phyloP scores from a whole-genome alignment of 345 rosid genomes.

The Dovyalis caffra region DNA sequence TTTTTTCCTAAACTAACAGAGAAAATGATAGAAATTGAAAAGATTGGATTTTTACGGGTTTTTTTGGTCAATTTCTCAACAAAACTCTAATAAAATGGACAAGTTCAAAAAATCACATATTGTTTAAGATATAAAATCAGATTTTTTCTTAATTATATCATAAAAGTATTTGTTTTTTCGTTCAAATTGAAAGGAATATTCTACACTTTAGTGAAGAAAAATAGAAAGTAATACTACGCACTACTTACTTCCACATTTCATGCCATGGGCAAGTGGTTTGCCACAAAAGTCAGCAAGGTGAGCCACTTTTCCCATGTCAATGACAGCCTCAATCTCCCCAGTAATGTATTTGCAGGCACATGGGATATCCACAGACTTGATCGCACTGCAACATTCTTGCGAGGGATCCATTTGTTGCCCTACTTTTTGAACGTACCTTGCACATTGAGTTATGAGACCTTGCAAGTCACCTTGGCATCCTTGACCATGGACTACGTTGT shows the following conservation, averaged over 20 bases:
- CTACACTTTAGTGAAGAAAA: too few relatives aligned
- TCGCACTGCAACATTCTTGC: slow-evolving; percentile 13
- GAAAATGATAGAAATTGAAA: too few relatives aligned
- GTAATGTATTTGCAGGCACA: slow-evolving; percentile 37
- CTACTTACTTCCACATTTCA: slow-evolving; percentile 46
- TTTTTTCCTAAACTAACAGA: too few relatives aligned
- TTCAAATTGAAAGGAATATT: too few relatives aligned
- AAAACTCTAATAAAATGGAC: too few relatives aligned
- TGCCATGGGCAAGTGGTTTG: slow-evolving; percentile 31
- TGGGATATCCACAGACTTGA: slow-evolving; percentile 24
- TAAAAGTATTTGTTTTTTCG: too few relatives aligned
- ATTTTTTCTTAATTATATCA: too few relatives aligned
- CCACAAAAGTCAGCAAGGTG: slow-evolving; percentile 44
- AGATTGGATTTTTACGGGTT: too few relatives aligned
- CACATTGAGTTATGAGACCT: slow-evolving; percentile 16
- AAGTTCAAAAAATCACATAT: too few relatives aligned
- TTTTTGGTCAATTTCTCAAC: too few relatives aligned
- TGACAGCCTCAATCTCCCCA: slow-evolving; percentile 12
- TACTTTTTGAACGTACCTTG: slow-evolving; percentile 2
- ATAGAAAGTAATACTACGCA: too few relatives aligned
- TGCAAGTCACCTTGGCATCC: slow-evolving; percentile 19
- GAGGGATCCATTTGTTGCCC: slow-evolving; percentile 30
- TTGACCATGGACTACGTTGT: not conserved
- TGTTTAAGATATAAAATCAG: too few relatives aligned
- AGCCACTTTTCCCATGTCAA: slow-evolving; percentile 47